Base-by-base conservation (phyloP, 306 rosid species). In the Casuarina cunninghamiana region DNA sequence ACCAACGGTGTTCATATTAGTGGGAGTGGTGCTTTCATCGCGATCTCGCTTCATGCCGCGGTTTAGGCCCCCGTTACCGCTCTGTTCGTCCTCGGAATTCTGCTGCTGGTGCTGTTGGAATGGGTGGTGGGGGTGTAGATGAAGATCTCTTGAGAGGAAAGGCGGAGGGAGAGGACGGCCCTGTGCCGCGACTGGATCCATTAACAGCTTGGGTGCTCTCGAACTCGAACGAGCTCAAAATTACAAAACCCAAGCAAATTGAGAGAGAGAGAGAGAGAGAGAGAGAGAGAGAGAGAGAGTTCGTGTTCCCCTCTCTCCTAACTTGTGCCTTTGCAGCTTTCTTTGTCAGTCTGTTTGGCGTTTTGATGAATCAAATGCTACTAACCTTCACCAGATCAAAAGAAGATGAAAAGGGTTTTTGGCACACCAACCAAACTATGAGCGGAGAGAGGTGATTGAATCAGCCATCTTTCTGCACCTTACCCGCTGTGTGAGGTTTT, bases 81-180 rank as follows among this genome's bases (percentile, higher is more conserved):
- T 80, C 45, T 83, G 91, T 32, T 91, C 94, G 2, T 90, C 91
- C 16, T 91, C 96, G 2, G 80, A 74, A 63, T 75, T 72, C 32
- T 85, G 84, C 44, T 83, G 87, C 44, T 81, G 87, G 61, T 74
- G 90, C 15, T 77, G 82, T 9, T 87, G 96, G 66, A 89, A 89
- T 76, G 88, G 93, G 58, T 90, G 96, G 77, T 83, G 97, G 15
- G 87, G 88, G 57, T 87, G 91, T 43, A 91, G 91, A 45, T 92
- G 97, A 55, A 95, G 93, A 78, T 91, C 97, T 79, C 97, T 88
- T 3, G 89, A 81, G 12, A 93, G 85, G 62, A 95, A 95, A 70
- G 96, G 95, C 32, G 95, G 97, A 32, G 93, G 98, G 3, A 92
- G 91, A 54, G 91, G 85, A 60, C 97, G 93, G 11, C 97, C 98